Percentiles rank a stretch among this genome's conserved stretches.
phyloP scores from a whole-genome alignment of 148 eudicot species.

The Heliamphora exappendiculata region DNA sequence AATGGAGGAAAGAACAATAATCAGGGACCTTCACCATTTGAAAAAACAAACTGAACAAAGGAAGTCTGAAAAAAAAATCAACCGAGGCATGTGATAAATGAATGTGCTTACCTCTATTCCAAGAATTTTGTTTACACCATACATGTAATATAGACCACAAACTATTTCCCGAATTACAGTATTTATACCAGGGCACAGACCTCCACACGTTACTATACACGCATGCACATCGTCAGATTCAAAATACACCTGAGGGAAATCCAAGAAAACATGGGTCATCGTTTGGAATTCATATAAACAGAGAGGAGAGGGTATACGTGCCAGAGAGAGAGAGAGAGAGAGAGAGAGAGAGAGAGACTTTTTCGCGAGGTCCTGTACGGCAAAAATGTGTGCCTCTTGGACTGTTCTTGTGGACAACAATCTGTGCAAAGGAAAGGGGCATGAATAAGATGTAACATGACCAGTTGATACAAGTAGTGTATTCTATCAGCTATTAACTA shows the following conservation, averaged over 20 bases:
- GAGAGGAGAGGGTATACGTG: not conserved
- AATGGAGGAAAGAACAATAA: not conserved
- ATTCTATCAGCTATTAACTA: not conserved
- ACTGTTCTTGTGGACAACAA: constrained; percentile 12
- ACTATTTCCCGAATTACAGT: constrained; percentile 49
- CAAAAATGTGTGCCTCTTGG: constrained; percentile 21
- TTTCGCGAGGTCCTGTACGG: constrained; percentile 17
- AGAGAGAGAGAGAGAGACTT: constrained; percentile 7
- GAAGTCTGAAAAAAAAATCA: not conserved
- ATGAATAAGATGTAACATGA: not conserved
- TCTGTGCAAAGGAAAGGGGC: not conserved
- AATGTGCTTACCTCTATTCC: constrained; percentile 41
- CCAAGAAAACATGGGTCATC: not conserved
- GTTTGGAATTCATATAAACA: not conserved
- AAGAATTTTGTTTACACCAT: constrained; percentile 38
- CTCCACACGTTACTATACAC: constrained; percentile 55
- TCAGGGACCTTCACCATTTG: not conserved
- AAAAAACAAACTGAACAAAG: not conserved
- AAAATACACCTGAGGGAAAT: constrained; percentile 40
- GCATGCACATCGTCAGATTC: constrained; percentile 44
- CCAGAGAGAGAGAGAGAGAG: not conserved
- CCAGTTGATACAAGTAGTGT: not conserved
- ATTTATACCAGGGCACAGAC: constrained; percentile 50
- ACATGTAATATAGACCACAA: constrained; percentile 46
- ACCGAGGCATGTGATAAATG: not conserved